Conservation (phyloP, 2,329 filamentous ascomycete species). For the Botrytis tulipae region DNA sequence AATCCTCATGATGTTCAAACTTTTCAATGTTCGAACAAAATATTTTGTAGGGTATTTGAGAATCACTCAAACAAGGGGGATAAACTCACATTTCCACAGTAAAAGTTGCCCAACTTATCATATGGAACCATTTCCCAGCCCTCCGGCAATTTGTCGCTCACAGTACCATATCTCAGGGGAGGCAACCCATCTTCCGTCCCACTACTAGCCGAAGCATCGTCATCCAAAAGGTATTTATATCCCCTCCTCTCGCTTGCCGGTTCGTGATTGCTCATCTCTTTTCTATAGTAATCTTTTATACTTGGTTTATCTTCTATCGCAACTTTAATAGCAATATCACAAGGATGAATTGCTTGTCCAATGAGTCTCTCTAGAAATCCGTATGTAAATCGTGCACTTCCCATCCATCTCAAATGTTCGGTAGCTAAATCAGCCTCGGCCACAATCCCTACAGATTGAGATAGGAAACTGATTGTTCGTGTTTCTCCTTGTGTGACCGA, state of each 20-base stretch:
- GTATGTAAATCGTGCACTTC: constrained; percentile 76
- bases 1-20: neutral
- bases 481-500: constrained; percentile 80
- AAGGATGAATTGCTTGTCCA: constrained; percentile 77
- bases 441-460: constrained; percentile 84
- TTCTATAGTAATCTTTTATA: constrained; percentile 72
- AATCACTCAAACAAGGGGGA: neutral
- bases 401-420: constrained; percentile 92
- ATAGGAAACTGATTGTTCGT: constrained; percentile 82
- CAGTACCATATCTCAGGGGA: constrained; percentile 72
- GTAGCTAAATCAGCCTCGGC: constrained; percentile 89
- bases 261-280: constrained; percentile 40
- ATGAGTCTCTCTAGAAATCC: constrained; percentile 78
- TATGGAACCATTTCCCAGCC: constrained; percentile 74
- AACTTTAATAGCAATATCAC: constrained; percentile 82
- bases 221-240: constrained; percentile 36
- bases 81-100: constrained; percentile 74
- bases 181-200: constrained; percentile 58
- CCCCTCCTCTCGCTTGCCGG: constrained; percentile 34
- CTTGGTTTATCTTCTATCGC: constrained; percentile 72
- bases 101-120: constrained; percentile 86
- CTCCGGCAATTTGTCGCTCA: constrained; percentile 71
- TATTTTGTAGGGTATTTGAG: constrained; percentile 10
- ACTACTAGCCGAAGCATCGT: constrained; percentile 37
- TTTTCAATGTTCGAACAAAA: too few species aligned